A percentile compares a stretch with the other conserved stretches of the same genome.
These are phyloP conservation scores for Brassica nigra DNA, from an alignment of 345 rosid species.

Conservation along the genomic window DNA sequence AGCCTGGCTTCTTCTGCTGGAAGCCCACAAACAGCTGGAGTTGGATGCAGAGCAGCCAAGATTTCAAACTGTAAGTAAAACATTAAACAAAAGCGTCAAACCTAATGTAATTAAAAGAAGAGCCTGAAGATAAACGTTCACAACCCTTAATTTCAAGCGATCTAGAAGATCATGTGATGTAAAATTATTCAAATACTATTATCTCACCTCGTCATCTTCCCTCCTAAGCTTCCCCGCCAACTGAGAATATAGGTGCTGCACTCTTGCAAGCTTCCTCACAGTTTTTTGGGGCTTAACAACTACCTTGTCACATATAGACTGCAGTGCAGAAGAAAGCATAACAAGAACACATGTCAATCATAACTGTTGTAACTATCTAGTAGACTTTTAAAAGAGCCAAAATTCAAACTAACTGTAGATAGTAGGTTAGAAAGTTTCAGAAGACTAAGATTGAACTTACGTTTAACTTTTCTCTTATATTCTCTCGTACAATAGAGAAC, in stretches of 20 bases:
- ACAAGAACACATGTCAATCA: background rate
- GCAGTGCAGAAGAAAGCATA: conserved; percentile 27
- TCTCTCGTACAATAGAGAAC: conserved; percentile 86
- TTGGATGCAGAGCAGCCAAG: conserved; percentile 88
- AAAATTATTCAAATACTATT: background rate
- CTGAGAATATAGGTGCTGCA: conserved; percentile 82
- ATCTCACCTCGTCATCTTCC: conserved; percentile 82
- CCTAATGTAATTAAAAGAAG: background rate
- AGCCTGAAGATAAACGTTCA: background rate
- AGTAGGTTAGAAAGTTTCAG: background rate
- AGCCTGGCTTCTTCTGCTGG: conserved; percentile 86
- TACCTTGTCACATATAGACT: conserved; percentile 70
- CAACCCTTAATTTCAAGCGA: background rate
- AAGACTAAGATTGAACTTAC: conserved; percentile 46
- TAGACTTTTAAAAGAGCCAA: background rate
- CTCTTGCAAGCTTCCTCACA: conserved; percentile 78
- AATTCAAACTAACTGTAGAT: background rate
- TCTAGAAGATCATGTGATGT: background rate
- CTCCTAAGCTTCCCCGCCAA: conserved; percentile 63
- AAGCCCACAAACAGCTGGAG: conserved; percentile 96
- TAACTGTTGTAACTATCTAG: background rate
- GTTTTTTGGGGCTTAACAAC: conserved; percentile 69
- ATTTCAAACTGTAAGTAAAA: conserved; percentile 58
- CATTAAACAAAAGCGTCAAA: background rate
- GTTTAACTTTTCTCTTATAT: conserved; percentile 72